Percentiles rank a stretch among this genome's conserved stretches.
phyloP scores from a whole-genome alignment of 164 flowering plant genomes.

The Nelumbo lutea region DNA sequence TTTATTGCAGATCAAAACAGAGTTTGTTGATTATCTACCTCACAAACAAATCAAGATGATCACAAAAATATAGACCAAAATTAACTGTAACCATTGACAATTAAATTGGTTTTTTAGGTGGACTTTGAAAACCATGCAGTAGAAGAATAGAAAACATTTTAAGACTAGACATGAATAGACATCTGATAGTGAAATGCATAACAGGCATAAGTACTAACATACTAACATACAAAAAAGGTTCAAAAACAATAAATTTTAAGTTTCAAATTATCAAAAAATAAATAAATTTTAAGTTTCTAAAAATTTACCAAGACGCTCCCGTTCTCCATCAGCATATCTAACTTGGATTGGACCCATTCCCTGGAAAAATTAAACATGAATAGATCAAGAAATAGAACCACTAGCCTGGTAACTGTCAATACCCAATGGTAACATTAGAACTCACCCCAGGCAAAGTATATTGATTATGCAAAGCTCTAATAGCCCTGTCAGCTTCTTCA shows the following conservation, averaged over 20 bases:
- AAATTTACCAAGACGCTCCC: constrained; percentile 86
- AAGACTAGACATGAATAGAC: background rate
- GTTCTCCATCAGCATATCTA: constrained; percentile 96
- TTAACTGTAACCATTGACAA: background rate
- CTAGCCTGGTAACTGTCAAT: background rate
- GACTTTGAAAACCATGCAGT: background rate
- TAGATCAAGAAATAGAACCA: constrained; percentile 1
- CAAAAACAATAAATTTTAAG: too few species aligned
- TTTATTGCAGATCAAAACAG: too few species aligned
- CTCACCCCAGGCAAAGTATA: constrained; percentile 89
- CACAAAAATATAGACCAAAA: background rate
- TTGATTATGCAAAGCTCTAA: constrained; percentile 85
- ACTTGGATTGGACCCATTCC: constrained; percentile 94
- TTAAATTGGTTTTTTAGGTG: background rate
- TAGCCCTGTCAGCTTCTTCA: constrained; percentile 95
- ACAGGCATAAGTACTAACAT: too few species aligned
- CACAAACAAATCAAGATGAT: too few species aligned
- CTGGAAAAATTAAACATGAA: constrained; percentile 35
- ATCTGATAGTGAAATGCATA: background rate
- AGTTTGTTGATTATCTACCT: too few species aligned
- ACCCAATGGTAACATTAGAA: constrained; percentile 14
- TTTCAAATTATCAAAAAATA: background rate
- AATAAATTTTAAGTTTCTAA: background rate
- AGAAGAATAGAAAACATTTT: background rate
- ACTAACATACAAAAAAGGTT: too few species aligned